Evolutionary conservation across 305 asterid species (phyloP).

Genomic region (Ajuga reptans): DNA sequence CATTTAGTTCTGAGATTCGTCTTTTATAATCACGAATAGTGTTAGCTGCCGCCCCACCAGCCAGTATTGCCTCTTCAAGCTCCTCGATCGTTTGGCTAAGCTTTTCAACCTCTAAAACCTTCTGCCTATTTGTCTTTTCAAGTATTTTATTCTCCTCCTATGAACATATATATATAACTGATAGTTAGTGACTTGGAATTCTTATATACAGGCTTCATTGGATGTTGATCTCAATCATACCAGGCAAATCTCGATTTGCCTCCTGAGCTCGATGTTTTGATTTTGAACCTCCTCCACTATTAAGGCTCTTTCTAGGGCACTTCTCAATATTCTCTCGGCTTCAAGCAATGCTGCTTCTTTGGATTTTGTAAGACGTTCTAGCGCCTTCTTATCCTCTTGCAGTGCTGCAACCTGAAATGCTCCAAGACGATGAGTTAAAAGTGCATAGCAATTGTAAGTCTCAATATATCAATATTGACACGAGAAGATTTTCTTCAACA

Average conservation of each 20-base stretch:
- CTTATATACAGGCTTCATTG: not conserved
- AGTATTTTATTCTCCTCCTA: conserved; percentile 88
- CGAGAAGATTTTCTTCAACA: not conserved
- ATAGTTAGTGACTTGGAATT: not conserved
- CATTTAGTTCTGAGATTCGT: conserved; percentile 60
- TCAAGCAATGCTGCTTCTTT: conserved; percentile 84
- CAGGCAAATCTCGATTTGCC: conserved; percentile 82
- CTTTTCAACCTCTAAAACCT: conserved; percentile 77
- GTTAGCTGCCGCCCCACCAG: conserved; percentile 83
- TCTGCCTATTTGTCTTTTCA: conserved; percentile 68
- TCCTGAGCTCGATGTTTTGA: conserved; percentile 60
- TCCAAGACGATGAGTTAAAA: conserved; percentile 13
- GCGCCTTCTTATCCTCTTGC: conserved; percentile 67
- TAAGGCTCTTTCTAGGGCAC: conserved; percentile 76
- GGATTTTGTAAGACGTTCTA: conserved; percentile 66
- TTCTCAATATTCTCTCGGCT: conserved; percentile 69
- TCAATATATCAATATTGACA: not conserved
- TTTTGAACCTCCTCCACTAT: conserved; percentile 85
- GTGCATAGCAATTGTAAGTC: not conserved
- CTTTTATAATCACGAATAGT: conserved; percentile 60
- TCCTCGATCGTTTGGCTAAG: conserved; percentile 68
- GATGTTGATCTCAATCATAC: conserved; percentile 26
- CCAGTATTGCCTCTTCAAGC: conserved; percentile 86
- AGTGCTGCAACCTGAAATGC: conserved; percentile 51
- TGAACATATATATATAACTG: not conserved